Evolutionary conservation across 805 yeast genomes (phyloP).

Genomic region (Suhomyces prunicola): DNA sequence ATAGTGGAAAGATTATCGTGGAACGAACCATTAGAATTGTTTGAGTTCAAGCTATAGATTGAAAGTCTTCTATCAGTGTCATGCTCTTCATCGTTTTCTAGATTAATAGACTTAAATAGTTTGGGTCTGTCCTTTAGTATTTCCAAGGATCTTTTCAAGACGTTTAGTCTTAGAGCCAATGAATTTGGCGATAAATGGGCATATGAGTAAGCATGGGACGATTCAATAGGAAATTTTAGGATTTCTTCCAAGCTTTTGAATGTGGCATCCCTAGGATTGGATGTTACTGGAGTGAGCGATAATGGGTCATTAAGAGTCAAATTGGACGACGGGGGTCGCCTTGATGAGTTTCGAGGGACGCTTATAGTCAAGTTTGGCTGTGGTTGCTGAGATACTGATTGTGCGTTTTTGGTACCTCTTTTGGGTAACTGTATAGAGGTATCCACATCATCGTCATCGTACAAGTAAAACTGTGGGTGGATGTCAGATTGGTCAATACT

Average conservation of each 20-base stretch:
- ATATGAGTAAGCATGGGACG: constrained; percentile 82
- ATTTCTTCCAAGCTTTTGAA: constrained; percentile 34
- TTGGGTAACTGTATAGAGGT: constrained; percentile 5
- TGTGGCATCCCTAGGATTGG: constrained; percentile 1
- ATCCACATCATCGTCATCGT: constrained; percentile 7
- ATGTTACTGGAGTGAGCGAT: constrained; percentile 1
- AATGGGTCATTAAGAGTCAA: background rate
- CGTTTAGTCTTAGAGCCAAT: constrained; percentile 68
- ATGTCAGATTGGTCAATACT: background rate
- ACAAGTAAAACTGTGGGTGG: background rate
- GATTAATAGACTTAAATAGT: constrained; percentile 28
- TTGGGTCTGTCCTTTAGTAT: constrained; percentile 66
- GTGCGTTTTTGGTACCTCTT: background rate
- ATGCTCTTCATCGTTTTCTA: constrained; percentile 5
- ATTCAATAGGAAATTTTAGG: constrained; percentile 67
- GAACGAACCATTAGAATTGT: constrained; percentile 5
- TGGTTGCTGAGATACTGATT: background rate
- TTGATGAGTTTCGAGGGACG: background rate
- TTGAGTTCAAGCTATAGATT: constrained; percentile 9
- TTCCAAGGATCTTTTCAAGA: constrained; percentile 71
- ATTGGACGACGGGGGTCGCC: constrained; percentile 1
- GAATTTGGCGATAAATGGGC: constrained; percentile 81
- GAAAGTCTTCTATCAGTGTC: background rate
- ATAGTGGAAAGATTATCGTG: background rate
- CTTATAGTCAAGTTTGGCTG: background rate